Base-by-base conservation (phyloP, 805 yeast species). In the Jamesozyma lodderae region DNA sequence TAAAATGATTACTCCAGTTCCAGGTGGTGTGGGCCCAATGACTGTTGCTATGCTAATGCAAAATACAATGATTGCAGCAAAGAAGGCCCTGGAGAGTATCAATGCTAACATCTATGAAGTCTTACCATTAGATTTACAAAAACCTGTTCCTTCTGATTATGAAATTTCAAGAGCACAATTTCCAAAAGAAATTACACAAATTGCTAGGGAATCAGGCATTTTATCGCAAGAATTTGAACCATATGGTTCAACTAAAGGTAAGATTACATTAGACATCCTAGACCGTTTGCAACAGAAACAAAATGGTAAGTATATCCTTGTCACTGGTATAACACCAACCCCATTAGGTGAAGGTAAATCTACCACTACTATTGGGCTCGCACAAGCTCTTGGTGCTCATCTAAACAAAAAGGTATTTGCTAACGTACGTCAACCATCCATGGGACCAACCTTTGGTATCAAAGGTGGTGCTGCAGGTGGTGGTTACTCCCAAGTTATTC, bases 391-490 rank as follows among this genome's bases (percentile, higher is more conserved):
- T 41, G 94, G 95, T 43, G 96, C 96, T 19, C 94, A 86, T 54
- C 70, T 90, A 52, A 73, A 77, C 37, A 78, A 76, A 60, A 80
- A 81, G 41, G 79, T 94, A 27, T 78, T 88, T 61, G 98, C 97
- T 38, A 87, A 85, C 54, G 95, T 90, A 36, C 82, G 98, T 62
- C 98, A 90, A 62, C 97, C 97, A 21, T 82, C 94, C 8, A 86
- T 90, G 96, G 97, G 97, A 28, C 98, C 98, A 36, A 90, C 97
- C 15, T 90, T 90, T 54, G 98, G 98, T 62, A 87, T 90, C 53
- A 90, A 90, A 67, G 98, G 98, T 56, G 97, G 97, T 63, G 98
- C 98, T 41, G 97, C 97, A 15, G 98, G 98, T 52, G 98, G 97
- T 59, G 97, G 97, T 34, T 90, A 87, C 63, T 75, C 97, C 2